These are phyloP conservation scores for Epipyxis sp. DNA, from an alignment of 108 stramenopile species.

Conservation along the genomic window DNA sequence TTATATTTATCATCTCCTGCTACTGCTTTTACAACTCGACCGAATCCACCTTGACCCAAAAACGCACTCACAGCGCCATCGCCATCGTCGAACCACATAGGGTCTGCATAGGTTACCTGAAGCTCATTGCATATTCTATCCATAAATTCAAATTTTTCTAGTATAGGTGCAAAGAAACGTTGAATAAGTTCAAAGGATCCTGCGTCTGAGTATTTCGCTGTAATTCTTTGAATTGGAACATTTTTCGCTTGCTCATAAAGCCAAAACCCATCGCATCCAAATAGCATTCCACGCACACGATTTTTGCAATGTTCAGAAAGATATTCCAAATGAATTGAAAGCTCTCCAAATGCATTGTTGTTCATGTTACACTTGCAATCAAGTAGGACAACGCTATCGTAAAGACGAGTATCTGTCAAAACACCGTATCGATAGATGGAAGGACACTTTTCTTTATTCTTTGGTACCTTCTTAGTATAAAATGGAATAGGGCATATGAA, in stretches of 20 bases:
- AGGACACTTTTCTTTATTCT: not conserved
- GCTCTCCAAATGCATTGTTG: not conserved
- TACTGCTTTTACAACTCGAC: not conserved
- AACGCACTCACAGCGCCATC: not conserved
- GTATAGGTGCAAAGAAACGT: not conserved
- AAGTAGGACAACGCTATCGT: not conserved
- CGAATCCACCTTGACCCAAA: not conserved
- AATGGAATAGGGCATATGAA: not conserved
- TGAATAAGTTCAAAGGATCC: not conserved
- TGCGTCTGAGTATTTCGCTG: not conserved
- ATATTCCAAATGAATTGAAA: not conserved
- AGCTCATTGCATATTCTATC: not conserved
- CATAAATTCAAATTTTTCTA: not conserved
- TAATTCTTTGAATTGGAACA: not conserved
- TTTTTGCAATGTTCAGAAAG: not conserved
- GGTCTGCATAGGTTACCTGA: not conserved
- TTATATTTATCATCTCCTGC: too few species aligned
- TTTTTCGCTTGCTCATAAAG: not conserved
- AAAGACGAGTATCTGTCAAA: not conserved
- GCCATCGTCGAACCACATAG: too few species aligned
- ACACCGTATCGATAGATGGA: not conserved
- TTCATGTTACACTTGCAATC: not conserved
- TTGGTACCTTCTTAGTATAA: not conserved
- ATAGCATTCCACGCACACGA: not conserved
- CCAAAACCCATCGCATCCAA: not conserved